Conservation (phyloP, 331 rosid species). For the Pyrus hybrid region DNA sequence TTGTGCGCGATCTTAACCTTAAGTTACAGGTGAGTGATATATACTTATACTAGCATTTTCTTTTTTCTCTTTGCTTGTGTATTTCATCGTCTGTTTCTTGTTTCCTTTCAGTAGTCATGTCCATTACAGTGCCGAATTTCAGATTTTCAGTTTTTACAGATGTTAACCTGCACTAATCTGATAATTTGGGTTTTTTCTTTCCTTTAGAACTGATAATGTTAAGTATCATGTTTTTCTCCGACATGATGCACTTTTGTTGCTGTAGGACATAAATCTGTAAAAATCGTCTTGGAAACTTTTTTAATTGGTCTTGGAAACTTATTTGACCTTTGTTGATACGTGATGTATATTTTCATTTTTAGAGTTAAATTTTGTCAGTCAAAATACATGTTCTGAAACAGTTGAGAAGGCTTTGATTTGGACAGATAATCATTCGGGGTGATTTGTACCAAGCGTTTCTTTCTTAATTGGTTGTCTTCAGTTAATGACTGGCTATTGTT, state of each 20-base stretch:
- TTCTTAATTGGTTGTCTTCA: neutral
- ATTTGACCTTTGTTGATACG: neutral
- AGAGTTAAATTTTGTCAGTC: neutral
- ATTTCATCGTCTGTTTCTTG: neutral
- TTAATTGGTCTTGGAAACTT: neutral
- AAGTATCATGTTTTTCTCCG: neutral
- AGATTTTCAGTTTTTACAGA: too few relatives aligned
- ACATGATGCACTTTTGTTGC: neutral
- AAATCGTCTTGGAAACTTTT: neutral
- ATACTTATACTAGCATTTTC: neutral
- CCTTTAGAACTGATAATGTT: neutral
- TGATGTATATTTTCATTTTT: neutral
- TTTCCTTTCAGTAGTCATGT: neutral
- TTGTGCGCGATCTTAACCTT: slow-evolving; percentile 23
- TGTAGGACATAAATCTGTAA: neutral
- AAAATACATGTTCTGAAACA: neutral
- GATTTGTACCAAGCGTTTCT: neutral
- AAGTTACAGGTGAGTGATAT: slow-evolving; percentile 24
- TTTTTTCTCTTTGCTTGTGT: neutral
- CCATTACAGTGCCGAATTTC: neutral
- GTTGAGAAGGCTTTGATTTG: neutral
- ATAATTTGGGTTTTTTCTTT: neutral
- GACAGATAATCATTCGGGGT: neutral
- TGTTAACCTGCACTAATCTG: neutral
- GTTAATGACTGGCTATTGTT: neutral